phyloP scores from a whole-genome alignment of 1,284 basidiomycete species.

The Phellopilus nigrolimitatus region DNA sequence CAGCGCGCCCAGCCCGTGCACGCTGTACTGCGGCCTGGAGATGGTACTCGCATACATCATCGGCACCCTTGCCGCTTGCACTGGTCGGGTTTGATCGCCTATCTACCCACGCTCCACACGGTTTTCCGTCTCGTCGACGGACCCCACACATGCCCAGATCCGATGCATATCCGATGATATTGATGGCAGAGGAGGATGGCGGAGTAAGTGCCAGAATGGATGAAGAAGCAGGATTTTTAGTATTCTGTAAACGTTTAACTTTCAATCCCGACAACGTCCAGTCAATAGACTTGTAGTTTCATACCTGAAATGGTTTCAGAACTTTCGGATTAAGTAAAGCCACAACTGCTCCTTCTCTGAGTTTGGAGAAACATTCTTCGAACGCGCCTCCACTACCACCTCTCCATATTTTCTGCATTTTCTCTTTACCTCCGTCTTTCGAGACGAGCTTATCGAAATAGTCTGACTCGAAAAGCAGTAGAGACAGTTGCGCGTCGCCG shows the following conservation, averaged over 20 bases:
- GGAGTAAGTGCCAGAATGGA: constrained; percentile 90
- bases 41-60: constrained; percentile 86
- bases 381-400: constrained; percentile 93
- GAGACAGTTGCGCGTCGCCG: constrained; percentile 79
- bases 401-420: constrained; percentile 62
- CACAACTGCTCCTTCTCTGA: constrained; percentile 85
- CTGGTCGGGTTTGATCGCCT: constrained; percentile 53
- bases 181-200: constrained; percentile 70
- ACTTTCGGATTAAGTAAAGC: constrained; percentile 87
- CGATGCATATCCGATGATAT: constrained; percentile 79
- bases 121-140: constrained; percentile 70
- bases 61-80: constrained; percentile 20
- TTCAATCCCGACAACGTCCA: constrained; percentile 5
- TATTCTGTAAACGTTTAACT: constrained; percentile 37
- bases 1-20: constrained; percentile 66
- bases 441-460: constrained; percentile 47
- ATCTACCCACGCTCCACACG: constrained; percentile 86
- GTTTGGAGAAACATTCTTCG: constrained; percentile 74
- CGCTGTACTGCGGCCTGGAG: constrained; percentile 76
- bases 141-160: constrained; percentile 85
- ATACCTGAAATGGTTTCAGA: constrained; percentile 78
- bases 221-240: constrained; percentile 66
- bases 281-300: constrained; percentile 23
- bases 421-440: constrained; percentile 36
- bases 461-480: constrained; percentile 89